Conservation (phyloP, 768 basidiomycete genomes). For the Tylopilus sp. region DNA sequence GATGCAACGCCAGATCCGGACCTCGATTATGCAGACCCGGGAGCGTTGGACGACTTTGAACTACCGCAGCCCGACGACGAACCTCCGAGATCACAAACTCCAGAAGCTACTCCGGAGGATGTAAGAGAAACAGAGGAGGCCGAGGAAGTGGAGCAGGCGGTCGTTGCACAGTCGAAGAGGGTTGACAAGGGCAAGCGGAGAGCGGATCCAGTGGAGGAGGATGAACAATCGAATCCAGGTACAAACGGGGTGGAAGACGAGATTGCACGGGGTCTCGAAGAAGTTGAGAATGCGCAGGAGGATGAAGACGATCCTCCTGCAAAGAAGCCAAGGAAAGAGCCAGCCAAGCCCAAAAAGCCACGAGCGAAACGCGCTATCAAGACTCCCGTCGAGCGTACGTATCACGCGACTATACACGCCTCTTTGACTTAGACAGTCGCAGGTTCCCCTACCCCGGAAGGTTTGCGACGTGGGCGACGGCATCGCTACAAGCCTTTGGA, state of each 20-base stretch:
- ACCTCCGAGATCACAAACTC: slow-evolving; percentile 42
- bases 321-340: slow-evolving; percentile 29
- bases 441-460: slow-evolving; percentile 34
- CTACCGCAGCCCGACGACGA: slow-evolving; percentile 20
- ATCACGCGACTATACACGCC: not conserved
- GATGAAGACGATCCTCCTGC: slow-evolving; percentile 37
- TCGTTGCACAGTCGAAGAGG: slow-evolving; percentile 20
- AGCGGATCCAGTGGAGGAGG: slow-evolving; percentile 21
- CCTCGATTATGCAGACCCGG: slow-evolving; percentile 20
- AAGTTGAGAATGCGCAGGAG: slow-evolving; percentile 50
- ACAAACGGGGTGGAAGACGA: slow-evolving; percentile 40
- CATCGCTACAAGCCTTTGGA: slow-evolving; percentile 72
- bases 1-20: slow-evolving; percentile 23
- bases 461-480: slow-evolving; percentile 70
- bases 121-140: slow-evolving; percentile 24
- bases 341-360: slow-evolving; percentile 29
- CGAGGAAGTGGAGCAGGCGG: slow-evolving; percentile 34
- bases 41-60: slow-evolving; percentile 30
- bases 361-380: slow-evolving; percentile 19
- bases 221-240: slow-evolving; percentile 5
- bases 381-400: slow-evolving; percentile 25
- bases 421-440: slow-evolving; percentile 7
- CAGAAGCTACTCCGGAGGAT: slow-evolving; percentile 48
- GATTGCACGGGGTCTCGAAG: slow-evolving; percentile 40
- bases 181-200: slow-evolving; percentile 42